Evolutionary conservation across 2,329 filamentous ascomycete genomes (phyloP).

Genomic region (Scopulariopsis brevicaulis): DNA sequence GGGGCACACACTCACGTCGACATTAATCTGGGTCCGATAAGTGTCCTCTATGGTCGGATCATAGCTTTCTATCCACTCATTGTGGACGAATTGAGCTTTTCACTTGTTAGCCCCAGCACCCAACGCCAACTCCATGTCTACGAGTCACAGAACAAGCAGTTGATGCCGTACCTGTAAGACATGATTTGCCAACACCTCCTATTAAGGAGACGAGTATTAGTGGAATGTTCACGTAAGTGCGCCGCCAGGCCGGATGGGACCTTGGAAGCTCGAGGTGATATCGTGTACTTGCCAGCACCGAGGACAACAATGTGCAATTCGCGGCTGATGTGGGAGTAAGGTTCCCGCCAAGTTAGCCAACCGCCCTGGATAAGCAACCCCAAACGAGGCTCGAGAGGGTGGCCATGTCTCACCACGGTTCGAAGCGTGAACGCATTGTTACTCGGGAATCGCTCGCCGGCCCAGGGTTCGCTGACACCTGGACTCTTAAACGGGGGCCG

Average conservation of each 20-base stretch:
- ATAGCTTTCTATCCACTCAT: slow-evolving; percentile 87
- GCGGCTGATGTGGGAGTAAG: slow-evolving; percentile 33
- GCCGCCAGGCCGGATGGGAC: slow-evolving; percentile 7
- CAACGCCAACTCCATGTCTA: neutral
- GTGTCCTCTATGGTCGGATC: slow-evolving; percentile 72
- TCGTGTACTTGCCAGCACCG: slow-evolving; percentile 53
- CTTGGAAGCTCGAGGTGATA: slow-evolving; percentile 4
- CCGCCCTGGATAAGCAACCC: neutral
- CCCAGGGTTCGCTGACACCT: neutral
- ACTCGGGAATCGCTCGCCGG: neutral
- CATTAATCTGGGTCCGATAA: slow-evolving; percentile 63
- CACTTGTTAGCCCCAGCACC: slow-evolving; percentile 15
- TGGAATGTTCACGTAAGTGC: neutral
- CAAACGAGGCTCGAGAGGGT: neutral
- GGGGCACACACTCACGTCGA: slow-evolving; percentile 58
- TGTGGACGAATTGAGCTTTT: slow-evolving; percentile 82
- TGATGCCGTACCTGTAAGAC: slow-evolving; percentile 9
- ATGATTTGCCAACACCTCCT: slow-evolving; percentile 9
- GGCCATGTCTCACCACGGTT: neutral
- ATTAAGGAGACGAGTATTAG: slow-evolving; percentile 5
- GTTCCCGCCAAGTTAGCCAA: neutral
- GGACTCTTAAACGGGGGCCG: neutral
- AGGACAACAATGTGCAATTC: slow-evolving; percentile 78
- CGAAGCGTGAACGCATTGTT: slow-evolving; percentile 1
- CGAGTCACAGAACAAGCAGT: neutral